Evolutionary conservation across 2,329 filamentous ascomycete species (phyloP).

Genomic region (Trichoderma harzianum): DNA sequence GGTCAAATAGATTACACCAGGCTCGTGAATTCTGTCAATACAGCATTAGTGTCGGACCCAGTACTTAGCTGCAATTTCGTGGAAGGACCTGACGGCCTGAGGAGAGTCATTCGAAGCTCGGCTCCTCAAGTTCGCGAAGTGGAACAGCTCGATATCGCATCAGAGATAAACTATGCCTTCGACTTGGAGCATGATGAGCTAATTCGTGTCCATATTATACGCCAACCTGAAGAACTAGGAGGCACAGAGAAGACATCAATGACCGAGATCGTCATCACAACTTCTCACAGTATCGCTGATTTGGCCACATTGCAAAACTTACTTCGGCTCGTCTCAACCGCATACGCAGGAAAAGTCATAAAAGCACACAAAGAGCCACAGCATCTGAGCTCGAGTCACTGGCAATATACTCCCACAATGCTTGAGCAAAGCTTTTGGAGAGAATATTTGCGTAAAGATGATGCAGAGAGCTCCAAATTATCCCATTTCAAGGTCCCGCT

Average conservation of each 20-base stretch:
- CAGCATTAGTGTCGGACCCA: background rate
- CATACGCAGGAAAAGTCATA: background rate
- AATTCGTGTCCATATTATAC: background rate
- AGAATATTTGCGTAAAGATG: background rate
- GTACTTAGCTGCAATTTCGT: background rate
- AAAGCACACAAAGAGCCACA: background rate
- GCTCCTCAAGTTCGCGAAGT: background rate
- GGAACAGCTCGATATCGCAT: background rate
- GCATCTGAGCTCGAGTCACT: background rate
- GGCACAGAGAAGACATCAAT: background rate
- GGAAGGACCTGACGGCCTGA: background rate
- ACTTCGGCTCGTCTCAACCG: background rate
- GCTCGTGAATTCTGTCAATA: background rate
- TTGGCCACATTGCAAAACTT: conserved; percentile 14
- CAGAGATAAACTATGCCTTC: background rate
- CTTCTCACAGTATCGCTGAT: conserved; percentile 13
- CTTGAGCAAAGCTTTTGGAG: background rate
- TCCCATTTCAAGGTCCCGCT: background rate
- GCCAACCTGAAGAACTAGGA: background rate
- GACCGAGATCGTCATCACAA: conserved; percentile 3
- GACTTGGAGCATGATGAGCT: background rate
- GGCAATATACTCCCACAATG: background rate
- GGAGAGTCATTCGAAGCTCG: background rate
- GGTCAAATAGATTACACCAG: background rate
- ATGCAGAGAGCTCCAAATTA: background rate